Base-by-base conservation (phyloP, 495 filamentous ascomycete species). In the Chaetomium tenue region DNA sequence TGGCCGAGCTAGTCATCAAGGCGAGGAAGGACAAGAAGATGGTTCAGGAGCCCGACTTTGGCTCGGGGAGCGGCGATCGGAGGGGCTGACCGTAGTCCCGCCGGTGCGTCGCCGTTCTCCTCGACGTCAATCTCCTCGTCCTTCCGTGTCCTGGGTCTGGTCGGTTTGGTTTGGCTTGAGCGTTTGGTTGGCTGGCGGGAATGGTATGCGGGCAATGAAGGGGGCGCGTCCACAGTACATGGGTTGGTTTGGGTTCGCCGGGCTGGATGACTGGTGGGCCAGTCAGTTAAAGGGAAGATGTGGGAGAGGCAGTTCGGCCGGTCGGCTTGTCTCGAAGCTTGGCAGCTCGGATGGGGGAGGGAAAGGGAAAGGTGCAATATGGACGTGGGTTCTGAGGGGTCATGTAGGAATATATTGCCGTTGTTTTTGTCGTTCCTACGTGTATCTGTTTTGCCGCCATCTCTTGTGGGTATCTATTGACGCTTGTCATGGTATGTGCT, bases 1-100 rank as follows among this genome's bases (percentile, higher is more conserved):
- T 92, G 78, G 89, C 91, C 61, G 91, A 98, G 78, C 97, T 97
- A 77, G 83, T 87, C 62, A 87, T 98, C 77, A 97, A 97, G 78
- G 83, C 84, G 26, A 78, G 85, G 58, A 97, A 95, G 80, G 90
- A 94, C 73, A 89, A 87, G 74, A 92, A 93, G 79, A 79, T 81
- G 70, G 66, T 72, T 20, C 26, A 58, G 16, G 67, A 73, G 53
- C 70, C 69, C 47, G 73, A 73, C 68, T 75, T 75, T 70, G 74
- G 74, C 61, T 70, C 68, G 52, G 52, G 63, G 16, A 71, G 70
- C 58, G 61, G 61, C n/a, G 68, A 70, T 33, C 63, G 68, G 37
- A 68, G 68, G 55, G 56, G 53, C 28, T 71, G 50, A 75, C 48
- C 20, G 2, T 23, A 47, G 44, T n/a, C 16, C n/a, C 44, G n/a